These are phyloP conservation scores for Anastatica hierochuntica DNA, from an alignment of 345 rosid genomes.

Conservation along the genomic window DNA sequence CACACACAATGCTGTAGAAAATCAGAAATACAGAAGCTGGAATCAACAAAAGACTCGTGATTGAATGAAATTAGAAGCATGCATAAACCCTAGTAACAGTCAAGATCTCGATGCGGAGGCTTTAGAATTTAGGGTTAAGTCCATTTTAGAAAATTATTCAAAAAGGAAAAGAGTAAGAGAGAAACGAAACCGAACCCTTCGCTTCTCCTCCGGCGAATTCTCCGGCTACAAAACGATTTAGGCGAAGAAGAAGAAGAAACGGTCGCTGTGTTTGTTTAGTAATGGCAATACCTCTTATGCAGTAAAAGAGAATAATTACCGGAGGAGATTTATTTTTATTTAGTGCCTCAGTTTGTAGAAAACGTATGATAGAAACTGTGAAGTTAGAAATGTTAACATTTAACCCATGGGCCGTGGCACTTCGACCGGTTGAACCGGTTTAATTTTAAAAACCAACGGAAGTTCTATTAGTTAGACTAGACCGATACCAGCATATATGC, in stretches of 20 bases:
- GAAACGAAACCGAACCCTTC: slow-evolving; percentile 16
- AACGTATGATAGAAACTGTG: no score
- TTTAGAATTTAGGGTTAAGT: slow-evolving; percentile 11
- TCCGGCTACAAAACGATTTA: slow-evolving; percentile 8
- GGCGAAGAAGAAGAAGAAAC: slow-evolving; percentile 18
- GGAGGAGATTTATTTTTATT: no score
- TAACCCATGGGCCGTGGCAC: no score
- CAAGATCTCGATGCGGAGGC: slow-evolving; percentile 2
- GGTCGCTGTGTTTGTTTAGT: no score
- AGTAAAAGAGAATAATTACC: no score
- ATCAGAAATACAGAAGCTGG: not conserved
- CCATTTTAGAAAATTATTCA: not conserved
- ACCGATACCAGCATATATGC: no score
- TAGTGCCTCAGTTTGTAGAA: no score
- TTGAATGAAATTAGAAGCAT: slow-evolving; percentile 3
- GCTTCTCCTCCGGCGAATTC: slow-evolving; percentile 13
- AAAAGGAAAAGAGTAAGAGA: not conserved
- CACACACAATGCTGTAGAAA: slow-evolving; percentile 26
- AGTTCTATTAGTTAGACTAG: no score
- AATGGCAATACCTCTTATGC: no score
- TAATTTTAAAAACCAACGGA: no score
- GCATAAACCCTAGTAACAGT: slow-evolving; percentile 21
- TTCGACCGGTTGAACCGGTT: no score
- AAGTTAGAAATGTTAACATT: no score
- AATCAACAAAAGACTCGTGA: not conserved